Conservation (phyloP, 1,284 basidiomycete species). For the Moesziomyces parantarcticus region DNA sequence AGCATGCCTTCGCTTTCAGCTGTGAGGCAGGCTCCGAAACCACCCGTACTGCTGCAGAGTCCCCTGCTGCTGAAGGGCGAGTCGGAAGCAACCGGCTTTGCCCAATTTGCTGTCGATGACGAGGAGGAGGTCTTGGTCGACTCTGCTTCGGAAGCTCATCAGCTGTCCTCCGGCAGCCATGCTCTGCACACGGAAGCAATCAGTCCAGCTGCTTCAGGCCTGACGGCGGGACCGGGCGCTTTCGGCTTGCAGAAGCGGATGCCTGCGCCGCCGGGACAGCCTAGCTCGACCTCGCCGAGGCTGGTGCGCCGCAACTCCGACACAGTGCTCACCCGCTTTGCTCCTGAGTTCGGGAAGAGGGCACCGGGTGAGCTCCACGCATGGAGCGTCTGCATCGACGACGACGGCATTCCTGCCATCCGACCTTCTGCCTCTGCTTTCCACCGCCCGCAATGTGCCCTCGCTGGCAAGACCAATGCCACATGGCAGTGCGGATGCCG, state of each 20-base stretch:
- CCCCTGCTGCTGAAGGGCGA: slow-evolving; percentile 39
- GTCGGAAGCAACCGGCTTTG: slow-evolving; percentile 20
- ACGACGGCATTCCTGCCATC: slow-evolving; percentile 35
- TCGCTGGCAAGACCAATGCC: slow-evolving; percentile 42
- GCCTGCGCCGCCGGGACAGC: slow-evolving; percentile 6
- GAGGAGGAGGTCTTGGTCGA: slow-evolving; percentile 26
- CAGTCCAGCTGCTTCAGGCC: background rate
- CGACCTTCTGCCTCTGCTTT: slow-evolving; percentile 36
- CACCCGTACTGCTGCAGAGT: slow-evolving; percentile 21
- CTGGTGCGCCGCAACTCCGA: slow-evolving; percentile 38
- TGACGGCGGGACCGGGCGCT: background rate
- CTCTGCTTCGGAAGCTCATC: slow-evolving; percentile 22
- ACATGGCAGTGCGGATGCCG: slow-evolving; percentile 50
- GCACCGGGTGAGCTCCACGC: slow-evolving; percentile 42
- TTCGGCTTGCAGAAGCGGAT: slow-evolving; percentile 12
- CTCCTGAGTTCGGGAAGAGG: slow-evolving; percentile 22
- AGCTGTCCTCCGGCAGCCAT: background rate
- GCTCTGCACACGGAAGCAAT: background rate
- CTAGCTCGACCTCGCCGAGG: slow-evolving; percentile 3
- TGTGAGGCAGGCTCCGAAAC: slow-evolving; percentile 11
- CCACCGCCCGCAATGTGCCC: slow-evolving; percentile 29
- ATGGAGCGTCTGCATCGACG: slow-evolving; percentile 44
- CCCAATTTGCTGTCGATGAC: slow-evolving; percentile 23
- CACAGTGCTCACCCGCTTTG: slow-evolving; percentile 19
- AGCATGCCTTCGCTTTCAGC: slow-evolving; percentile 23